phyloP scores from a whole-genome alignment of 2,329 filamentous ascomycete genomes.

The Parascedosporium putredinis region DNA sequence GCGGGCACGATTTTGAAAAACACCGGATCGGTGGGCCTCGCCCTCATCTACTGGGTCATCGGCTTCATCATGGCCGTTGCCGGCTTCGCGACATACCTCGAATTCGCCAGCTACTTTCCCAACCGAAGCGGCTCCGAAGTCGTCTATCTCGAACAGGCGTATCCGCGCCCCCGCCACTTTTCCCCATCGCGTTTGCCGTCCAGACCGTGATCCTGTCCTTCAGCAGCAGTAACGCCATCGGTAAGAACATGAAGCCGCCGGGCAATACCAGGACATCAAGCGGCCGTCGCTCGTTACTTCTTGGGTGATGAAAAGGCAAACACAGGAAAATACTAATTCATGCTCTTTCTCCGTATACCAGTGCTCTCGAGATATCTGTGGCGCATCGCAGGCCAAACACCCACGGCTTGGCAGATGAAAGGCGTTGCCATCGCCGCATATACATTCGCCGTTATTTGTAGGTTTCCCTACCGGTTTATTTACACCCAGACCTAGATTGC shows the following conservation, averaged over 20 bases:
- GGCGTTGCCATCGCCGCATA: constrained; percentile 57
- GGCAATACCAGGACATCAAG: too few relatives aligned
- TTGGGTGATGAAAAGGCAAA: constrained; percentile 3
- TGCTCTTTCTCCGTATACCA: constrained; percentile 11
- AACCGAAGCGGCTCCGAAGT: constrained; percentile 56
- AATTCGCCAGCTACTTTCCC: constrained; percentile 55
- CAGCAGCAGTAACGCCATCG: constrained; percentile 53
- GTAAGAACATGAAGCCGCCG: too few relatives aligned
- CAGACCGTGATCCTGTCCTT: constrained; percentile 55
- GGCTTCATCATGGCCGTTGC: constrained; percentile 48
- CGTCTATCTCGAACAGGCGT: constrained; percentile 59
- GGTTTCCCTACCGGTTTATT: constrained; percentile 15
- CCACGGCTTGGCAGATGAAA: constrained; percentile 53
- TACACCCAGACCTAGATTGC: not conserved
- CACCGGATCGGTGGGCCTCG: constrained; percentile 52
- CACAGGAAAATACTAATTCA: not conserved
- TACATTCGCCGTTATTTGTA: constrained; percentile 45
- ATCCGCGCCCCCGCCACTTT: constrained; percentile 53
- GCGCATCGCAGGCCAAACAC: constrained; percentile 37
- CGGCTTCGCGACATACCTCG: constrained; percentile 49
- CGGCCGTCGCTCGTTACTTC: too few relatives aligned
- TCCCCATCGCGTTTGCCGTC: constrained; percentile 54
- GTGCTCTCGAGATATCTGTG: constrained; percentile 55
- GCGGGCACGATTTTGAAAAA: constrained; percentile 46
- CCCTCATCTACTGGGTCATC: constrained; percentile 54